phyloP scores from a whole-genome alignment of 306 rosid genomes.

The Parietaria judaica region DNA sequence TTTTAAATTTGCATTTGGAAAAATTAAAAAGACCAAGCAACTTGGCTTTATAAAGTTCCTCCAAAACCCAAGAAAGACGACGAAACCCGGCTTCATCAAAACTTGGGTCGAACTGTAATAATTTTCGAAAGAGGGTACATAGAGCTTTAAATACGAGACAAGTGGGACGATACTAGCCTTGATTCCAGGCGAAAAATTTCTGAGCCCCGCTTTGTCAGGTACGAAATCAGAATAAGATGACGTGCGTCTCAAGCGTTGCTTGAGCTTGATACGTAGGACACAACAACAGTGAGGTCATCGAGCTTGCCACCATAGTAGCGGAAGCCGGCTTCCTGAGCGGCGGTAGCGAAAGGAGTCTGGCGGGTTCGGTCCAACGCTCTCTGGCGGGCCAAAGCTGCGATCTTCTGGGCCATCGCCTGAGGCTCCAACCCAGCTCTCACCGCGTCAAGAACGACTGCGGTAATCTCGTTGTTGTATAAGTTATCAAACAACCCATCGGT shows the following conservation, averaged over 20 bases:
- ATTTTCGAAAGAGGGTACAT: no score
- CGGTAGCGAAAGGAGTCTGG: constrained; percentile 74
- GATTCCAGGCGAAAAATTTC: constrained; percentile 7
- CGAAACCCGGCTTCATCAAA: no score
- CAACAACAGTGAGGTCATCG: constrained; percentile 80
- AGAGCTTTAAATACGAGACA: neutral
- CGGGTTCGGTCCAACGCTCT: constrained; percentile 57
- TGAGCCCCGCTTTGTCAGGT: neutral
- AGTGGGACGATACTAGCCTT: neutral
- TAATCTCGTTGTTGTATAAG: constrained; percentile 55
- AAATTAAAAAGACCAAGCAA: no score
- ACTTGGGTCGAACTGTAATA: no score
- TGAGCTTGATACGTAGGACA: constrained; percentile 52
- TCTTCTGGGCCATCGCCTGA: constrained; percentile 66
- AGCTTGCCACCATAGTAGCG: constrained; percentile 83
- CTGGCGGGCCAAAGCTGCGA: constrained; percentile 78
- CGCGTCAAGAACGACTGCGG: constrained; percentile 51
- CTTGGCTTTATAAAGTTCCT: neutral
- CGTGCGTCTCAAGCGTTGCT: constrained; percentile 4
- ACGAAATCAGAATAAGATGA: neutral
- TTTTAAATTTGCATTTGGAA: no score
- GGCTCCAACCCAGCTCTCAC: constrained; percentile 61
- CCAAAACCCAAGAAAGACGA: no score
- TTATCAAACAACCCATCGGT: constrained; percentile 93
- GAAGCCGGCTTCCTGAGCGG: constrained; percentile 85